Conservation (phyloP, 2,329 filamentous ascomycete species). For the Monilinia fructigena region DNA sequence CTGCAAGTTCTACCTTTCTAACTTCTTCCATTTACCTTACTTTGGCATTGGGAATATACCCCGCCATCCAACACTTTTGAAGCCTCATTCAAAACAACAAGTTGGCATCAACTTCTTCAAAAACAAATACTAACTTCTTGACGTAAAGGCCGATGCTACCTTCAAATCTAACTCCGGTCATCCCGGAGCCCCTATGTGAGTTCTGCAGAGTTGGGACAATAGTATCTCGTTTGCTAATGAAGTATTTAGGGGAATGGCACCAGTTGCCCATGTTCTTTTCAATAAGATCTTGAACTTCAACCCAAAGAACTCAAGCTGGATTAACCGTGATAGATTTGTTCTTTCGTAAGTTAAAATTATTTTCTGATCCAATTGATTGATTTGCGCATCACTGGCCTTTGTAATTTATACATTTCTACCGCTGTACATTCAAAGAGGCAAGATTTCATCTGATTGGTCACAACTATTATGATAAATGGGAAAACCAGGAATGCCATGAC, state of each 20-base stretch:
- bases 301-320: conserved; percentile 96
- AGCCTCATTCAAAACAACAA: conserved; percentile 34
- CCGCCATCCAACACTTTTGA: conserved; percentile 40
- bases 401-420: neutral
- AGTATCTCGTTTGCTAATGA: conserved; percentile 10
- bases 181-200: conserved; percentile 95
- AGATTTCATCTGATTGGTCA: too few species aligned
- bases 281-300: conserved; percentile 99
- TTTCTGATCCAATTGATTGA: neutral
- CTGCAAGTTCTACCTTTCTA: conserved; percentile 62
- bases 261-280: conserved; percentile 92
- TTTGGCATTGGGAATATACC: conserved; percentile 36
- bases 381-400: neutral
- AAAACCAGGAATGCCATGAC: neutral
- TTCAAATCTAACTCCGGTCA: conserved; percentile 95
- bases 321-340: conserved; percentile 97
- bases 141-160: conserved; percentile 87
- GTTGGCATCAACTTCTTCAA: conserved; percentile 17
- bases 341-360: conserved; percentile 75
- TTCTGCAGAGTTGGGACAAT: conserved; percentile 17
- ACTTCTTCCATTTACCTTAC: conserved; percentile 32
- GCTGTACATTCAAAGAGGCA: neutral
- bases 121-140: conserved; percentile 28
- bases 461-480: neutral
- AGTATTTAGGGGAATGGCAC: conserved; percentile 72